Evolutionary conservation across 2,329 filamentous ascomycete genomes (phyloP), one percentile per base, ranked within the genome.

Genomic region (Fusarium pseudoanthophilum): DNA sequence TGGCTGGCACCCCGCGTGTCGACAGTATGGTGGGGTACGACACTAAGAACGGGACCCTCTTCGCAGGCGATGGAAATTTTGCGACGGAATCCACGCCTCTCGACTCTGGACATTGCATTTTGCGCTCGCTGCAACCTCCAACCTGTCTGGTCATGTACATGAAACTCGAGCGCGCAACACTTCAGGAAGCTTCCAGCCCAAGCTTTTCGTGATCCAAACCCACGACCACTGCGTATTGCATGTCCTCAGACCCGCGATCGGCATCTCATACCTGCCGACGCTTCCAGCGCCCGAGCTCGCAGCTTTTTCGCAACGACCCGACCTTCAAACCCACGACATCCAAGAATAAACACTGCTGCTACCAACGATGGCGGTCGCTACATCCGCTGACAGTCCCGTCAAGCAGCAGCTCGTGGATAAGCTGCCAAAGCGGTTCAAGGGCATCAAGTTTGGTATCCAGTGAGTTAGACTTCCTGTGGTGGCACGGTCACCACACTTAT

Each of bases 361-460:
- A 13, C 49, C 40, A 18, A 61, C 24, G 36, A 75, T 75, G 73
- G 71, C 73, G 37, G 36, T 62, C 24, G 55, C 57, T 32, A 46
- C 57, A 39, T 68, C 77, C 13, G 72, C 79, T 21, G 78, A 81
- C 40, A 79, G 78, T 60, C 82, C 84, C 36, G 82, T 91, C 78
- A 98, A 98, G 87, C 91, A 94, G 86, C 95, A 97, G 88, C 92
- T 98, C 81, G 89, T 94, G 60, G 95, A 98, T 84, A 91, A 92
- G 80, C 88, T 94, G 64, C 95, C 95, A 39, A 97, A 97, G 86
- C 92, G 94, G 79, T 97, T 98, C 86, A 95, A 92, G 82, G 92
- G 95, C 80, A 89, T 98, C 81, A 95, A 97, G 80, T 98, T 98
- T 83, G 95, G 95, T 79, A 93, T 98, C 71, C 90, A 97, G 91